Conservation (phyloP, 2,329 filamentous ascomycete genomes). For the Sporothrix humicola region DNA sequence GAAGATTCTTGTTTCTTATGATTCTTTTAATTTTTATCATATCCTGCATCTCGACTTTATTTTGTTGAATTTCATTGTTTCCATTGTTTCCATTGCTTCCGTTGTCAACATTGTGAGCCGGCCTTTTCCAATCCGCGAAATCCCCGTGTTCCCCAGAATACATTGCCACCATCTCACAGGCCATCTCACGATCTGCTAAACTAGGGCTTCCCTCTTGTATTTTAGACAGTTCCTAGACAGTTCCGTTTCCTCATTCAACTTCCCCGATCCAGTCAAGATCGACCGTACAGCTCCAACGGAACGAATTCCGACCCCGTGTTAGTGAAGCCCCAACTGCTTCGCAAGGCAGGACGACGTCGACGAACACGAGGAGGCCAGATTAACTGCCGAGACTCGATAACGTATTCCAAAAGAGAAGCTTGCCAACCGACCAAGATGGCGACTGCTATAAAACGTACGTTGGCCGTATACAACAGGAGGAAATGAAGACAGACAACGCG, state of each 20-base stretch:
- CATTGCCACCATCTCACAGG: background rate
- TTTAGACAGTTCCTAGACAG: background rate
- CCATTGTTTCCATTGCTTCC: background rate
- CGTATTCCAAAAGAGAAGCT: background rate
- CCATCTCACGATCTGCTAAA: background rate
- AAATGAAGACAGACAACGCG: too few species aligned
- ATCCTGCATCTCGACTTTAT: background rate
- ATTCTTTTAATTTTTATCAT: background rate
- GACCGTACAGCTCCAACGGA: background rate
- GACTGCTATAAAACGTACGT: conserved; percentile 14
- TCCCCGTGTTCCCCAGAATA: background rate
- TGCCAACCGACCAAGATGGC: background rate
- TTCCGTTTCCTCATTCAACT: background rate
- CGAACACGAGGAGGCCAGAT: background rate
- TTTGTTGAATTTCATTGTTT: background rate
- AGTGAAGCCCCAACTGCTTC: background rate
- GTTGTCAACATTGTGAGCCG: background rate
- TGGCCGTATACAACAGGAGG: background rate
- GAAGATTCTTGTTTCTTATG: background rate
- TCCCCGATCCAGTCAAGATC: conserved; percentile 1
- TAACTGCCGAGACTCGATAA: background rate
- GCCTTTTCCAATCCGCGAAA: background rate
- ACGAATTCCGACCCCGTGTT: background rate
- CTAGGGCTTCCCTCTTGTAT: background rate
- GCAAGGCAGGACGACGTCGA: background rate